phyloP scores from a whole-genome alignment of 2,329 filamentous ascomycete species.

The Monosporascus sp. region DNA sequence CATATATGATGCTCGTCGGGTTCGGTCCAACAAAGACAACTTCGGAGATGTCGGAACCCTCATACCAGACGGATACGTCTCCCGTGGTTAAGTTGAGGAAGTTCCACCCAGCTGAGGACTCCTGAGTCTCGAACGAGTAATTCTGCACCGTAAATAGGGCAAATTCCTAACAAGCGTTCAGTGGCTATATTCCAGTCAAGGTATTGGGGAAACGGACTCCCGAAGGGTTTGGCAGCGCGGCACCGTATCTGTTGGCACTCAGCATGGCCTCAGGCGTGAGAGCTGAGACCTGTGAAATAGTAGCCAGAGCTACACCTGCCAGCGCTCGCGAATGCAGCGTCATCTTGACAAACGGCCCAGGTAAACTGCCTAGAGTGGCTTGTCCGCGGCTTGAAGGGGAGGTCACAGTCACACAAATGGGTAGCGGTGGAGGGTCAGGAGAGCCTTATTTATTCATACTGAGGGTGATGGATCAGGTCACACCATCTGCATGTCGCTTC shows the following conservation, averaged over 20 bases:
- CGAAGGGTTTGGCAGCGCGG: slow-evolving; percentile 26
- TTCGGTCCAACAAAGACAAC: slow-evolving; percentile 50
- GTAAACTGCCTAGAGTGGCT: background rate
- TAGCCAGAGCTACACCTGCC: slow-evolving; percentile 19
- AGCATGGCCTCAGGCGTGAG: slow-evolving; percentile 28
- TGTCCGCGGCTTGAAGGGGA: background rate
- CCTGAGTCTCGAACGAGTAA: slow-evolving; percentile 55
- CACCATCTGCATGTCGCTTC: background rate
- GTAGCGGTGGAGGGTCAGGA: background rate
- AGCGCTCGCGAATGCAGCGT: slow-evolving; percentile 23
- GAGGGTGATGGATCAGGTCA: background rate
- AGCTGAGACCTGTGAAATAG: slow-evolving; percentile 21
- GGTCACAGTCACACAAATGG: background rate
- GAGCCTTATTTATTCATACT: background rate
- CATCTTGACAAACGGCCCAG: slow-evolving; percentile 1
- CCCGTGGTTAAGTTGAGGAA: slow-evolving; percentile 50
- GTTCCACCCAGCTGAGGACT: slow-evolving; percentile 42
- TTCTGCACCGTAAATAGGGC: slow-evolving; percentile 46
- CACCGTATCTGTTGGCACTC: slow-evolving; percentile 27
- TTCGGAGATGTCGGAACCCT: slow-evolving; percentile 50
- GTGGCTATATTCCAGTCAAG: slow-evolving; percentile 1
- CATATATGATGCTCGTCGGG: slow-evolving; percentile 41
- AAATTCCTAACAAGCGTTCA: slow-evolving; percentile 28
- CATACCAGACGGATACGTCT: slow-evolving; percentile 46
- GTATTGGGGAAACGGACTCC: slow-evolving; percentile 20